Evolutionary conservation across 192 early-diverging fungal species (phyloP).

Genomic region (Rhizophagus sp.): DNA sequence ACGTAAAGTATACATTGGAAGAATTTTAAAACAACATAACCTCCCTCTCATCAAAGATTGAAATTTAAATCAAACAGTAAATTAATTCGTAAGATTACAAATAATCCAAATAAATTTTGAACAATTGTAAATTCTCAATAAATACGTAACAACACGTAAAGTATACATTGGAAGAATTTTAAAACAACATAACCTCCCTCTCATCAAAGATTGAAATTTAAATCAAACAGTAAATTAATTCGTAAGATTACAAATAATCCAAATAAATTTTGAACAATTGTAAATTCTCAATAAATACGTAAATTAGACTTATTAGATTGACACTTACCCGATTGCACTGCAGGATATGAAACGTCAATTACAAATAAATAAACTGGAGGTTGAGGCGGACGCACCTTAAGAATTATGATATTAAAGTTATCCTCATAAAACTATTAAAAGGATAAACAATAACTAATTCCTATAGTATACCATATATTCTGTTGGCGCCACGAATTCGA

Average conservation of each 20-base stretch:
- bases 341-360: constrained; percentile 91
- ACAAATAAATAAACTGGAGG: constrained; percentile 92
- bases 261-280: not conserved
- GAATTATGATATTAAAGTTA: constrained; percentile 1
- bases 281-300: not conserved
- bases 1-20: no score
- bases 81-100: no score
- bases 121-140: no score
- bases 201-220: not conserved
- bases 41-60: no score
- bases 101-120: no score
- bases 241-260: not conserved
- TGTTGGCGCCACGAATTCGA: constrained; percentile 94
- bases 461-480: constrained; percentile 84
- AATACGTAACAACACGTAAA: no score
- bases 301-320: not conserved
- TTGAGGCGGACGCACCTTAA: constrained; percentile 86
- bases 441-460: not conserved
- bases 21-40: no score
- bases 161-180: not conserved
- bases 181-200: not conserved
- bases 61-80: no score
- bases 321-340: constrained; percentile 72
- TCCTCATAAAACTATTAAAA: not conserved
- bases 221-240: not conserved